These are phyloP conservation scores for Volvox reticuliferus DNA, from an alignment of 139 green algal genomes.

Conservation along the genomic window DNA sequence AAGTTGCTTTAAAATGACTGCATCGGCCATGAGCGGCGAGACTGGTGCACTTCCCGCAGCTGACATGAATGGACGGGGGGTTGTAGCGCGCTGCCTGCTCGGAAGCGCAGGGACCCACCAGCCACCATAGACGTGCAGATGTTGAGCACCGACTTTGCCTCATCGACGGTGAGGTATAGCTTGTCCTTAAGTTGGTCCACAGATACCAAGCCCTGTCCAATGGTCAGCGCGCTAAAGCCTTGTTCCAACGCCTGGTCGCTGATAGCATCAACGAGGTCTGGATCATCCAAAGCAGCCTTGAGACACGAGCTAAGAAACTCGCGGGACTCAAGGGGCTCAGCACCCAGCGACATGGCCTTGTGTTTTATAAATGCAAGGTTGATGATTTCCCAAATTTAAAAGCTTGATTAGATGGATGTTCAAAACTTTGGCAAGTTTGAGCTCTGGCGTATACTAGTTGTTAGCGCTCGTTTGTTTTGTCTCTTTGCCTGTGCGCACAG, in stretches of 20 bases:
- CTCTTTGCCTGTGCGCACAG: too few relatives aligned
- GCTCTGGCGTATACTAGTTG: too few relatives aligned
- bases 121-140: slow-evolving; percentile 16
- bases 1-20: background rate
- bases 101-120: background rate
- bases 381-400: too few relatives aligned
- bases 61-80: background rate
- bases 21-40: background rate
- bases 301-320: slow-evolving; percentile 28
- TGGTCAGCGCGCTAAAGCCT: background rate
- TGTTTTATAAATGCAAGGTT: too few relatives aligned
- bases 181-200: slow-evolving; percentile 25
- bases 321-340: background rate
- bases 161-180: slow-evolving; percentile 44
- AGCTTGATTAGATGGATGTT: too few relatives aligned
- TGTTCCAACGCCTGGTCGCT: background rate
- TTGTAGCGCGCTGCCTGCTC: background rate
- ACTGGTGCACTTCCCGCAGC: background rate
- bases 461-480: too few relatives aligned
- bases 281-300: background rate
- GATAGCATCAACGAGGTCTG: slow-evolving; percentile 23
- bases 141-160: slow-evolving; percentile 13
- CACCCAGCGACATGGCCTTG: background rate
- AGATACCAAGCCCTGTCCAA: background rate
- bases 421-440: too few relatives aligned